Evolutionary conservation across 2,329 filamentous ascomycete genomes (phyloP).

Genomic region (Hymenoscyphus occultus): DNA sequence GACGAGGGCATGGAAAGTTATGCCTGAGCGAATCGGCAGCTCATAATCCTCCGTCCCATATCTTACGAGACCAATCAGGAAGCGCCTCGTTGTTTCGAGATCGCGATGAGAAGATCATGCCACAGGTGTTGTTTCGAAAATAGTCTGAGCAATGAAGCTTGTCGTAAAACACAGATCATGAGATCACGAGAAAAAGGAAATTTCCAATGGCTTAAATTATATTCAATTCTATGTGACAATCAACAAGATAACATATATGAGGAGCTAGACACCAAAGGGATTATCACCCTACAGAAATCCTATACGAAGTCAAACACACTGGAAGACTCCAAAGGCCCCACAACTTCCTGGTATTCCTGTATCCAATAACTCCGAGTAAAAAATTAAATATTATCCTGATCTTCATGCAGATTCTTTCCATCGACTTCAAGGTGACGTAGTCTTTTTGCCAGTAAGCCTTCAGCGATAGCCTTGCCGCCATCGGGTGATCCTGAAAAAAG

Average conservation of each 20-base stretch:
- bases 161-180: background rate
- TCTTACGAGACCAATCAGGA: background rate
- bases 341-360: conserved; percentile 29
- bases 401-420: conserved; percentile 20
- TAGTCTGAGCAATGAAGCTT: background rate
- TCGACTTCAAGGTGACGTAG: conserved; percentile 50
- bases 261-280: background rate
- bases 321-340: conserved; percentile 13
- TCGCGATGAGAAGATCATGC: conserved; percentile 14
- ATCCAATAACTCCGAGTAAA: conserved; percentile 27
- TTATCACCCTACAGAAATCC: background rate
- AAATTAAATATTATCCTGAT: conserved; percentile 25
- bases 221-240: background rate
- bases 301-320: background rate
- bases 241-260: background rate
- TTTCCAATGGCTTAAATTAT: background rate
- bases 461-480: conserved; percentile 46
- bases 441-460: conserved; percentile 68
- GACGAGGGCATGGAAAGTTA: background rate
- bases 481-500: conserved; percentile 43
- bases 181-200: background rate
- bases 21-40: background rate
- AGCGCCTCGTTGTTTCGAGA: background rate
- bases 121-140: conserved; percentile 18
- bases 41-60: background rate